Evolutionary conservation across 148 eudicot species (phyloP), one percentile per base, ranked within the genome.

Genomic region (Camellia japonica): DNA sequence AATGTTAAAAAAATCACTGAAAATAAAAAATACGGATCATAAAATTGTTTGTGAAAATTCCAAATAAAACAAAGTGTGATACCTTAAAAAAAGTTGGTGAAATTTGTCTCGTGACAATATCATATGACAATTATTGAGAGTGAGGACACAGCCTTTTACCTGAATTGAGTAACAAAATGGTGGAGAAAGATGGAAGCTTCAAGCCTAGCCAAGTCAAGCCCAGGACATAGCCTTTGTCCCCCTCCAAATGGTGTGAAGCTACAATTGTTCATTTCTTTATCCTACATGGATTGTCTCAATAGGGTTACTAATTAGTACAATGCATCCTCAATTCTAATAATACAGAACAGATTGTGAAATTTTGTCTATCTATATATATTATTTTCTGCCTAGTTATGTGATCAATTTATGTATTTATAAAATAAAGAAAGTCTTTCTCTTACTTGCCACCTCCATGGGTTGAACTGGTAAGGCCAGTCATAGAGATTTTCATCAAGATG

Each of bases 381-480:
- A 30, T 30, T 30, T 30, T 30, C 38, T 30, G 38, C 38, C 38
- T 30, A 30, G 38, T 1, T 30, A 30, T 30, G 38, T 30, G 38
- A 30, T 30, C 38, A 30, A 30, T 30, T 30, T 30, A 30, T 30
- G 38, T 30, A 30, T 30, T n/a, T 13, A 79, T 0, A 3, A 46
- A 69, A 20, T 43, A 18, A 43, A 80, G 23, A 58, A 19, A 49
- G 19, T 0, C 54, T 55, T 43, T 11, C 16, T 82, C 88, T 87
- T 86, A 96, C 99, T 68, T 90, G 91, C 99, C 99, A 96, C 84
- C 99, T 91, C 93, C 97, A 92, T 20, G 99, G 99, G 59, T 92
- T 91, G 82, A 93, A 96, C 20, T 85, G 84, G 54, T 88, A 78
- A 74, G 99, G 93, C 15, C 70, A 69, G 66, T 90, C 90, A 68